Evolutionary conservation across 257 asterid species (phyloP).

Genomic region (Lycium barbarum): DNA sequence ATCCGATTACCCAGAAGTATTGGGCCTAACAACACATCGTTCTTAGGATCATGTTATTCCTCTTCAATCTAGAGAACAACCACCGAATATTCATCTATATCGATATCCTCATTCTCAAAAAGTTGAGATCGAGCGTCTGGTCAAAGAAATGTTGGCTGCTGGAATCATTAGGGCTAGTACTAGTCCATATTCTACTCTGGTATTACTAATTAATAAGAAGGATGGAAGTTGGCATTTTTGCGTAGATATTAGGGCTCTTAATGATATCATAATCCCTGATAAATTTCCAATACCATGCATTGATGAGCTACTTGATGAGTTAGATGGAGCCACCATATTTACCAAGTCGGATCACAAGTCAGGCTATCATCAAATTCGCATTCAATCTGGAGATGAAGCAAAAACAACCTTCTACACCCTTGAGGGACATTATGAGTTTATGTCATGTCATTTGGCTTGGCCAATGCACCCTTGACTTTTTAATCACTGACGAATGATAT

Average conservation of each 20-base stretch:
- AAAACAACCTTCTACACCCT: not conserved
- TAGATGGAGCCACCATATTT: not conserved
- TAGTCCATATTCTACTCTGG: not conserved
- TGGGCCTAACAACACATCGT: not conserved
- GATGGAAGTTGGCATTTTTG: not conserved
- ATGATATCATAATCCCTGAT: not conserved
- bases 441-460: not conserved
- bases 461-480: not conserved
- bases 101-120: not conserved
- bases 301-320: not conserved
- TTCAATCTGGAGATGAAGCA: not conserved
- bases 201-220: not conserved
- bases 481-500: not conserved
- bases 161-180: not conserved
- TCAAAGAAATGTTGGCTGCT: not conserved
- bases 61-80: not conserved
- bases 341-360: not conserved
- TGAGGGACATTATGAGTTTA: not conserved
- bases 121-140: not conserved
- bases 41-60: not conserved
- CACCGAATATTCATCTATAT: not conserved
- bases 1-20: not conserved
- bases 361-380: not conserved
- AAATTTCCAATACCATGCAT: not conserved
- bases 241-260: not conserved